These are phyloP conservation scores for Suhomyces prunicola DNA, from an alignment of 805 yeast species.

Conservation along the genomic window DNA sequence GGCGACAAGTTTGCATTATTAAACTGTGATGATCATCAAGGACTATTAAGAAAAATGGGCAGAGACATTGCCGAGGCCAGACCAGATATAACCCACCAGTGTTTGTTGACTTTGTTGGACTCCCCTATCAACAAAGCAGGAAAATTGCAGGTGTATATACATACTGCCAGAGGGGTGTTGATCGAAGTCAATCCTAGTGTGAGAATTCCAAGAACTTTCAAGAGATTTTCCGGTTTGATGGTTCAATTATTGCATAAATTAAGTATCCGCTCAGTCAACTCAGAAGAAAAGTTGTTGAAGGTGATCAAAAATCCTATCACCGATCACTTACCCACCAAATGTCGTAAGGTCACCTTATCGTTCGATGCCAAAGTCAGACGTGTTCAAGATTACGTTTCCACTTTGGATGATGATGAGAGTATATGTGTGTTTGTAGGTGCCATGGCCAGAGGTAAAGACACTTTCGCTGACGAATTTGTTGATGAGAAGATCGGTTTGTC, in stretches of 20 bases:
- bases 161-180: slow-evolving; percentile 90
- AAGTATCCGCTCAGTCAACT: slow-evolving; percentile 89
- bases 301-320: slow-evolving; percentile 97
- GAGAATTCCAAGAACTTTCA: slow-evolving; percentile 96
- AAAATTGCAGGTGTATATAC: slow-evolving; percentile 91
- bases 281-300: slow-evolving; percentile 88
- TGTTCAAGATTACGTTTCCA: slow-evolving; percentile 82
- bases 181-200: slow-evolving; percentile 95
- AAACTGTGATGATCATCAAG: slow-evolving; percentile 98
- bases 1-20: slow-evolving; percentile 86
- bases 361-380: slow-evolving; percentile 86
- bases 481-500: slow-evolving; percentile 96
- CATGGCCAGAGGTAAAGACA: slow-evolving; percentile 98
- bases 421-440: slow-evolving; percentile 98
- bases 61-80: slow-evolving; percentile 97
- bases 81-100: slow-evolving; percentile 99
- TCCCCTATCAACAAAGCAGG: slow-evolving; percentile 99
- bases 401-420: slow-evolving; percentile 83
- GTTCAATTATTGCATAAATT: slow-evolving; percentile 92
- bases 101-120: slow-evolving; percentile 87
- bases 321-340: slow-evolving; percentile 93
- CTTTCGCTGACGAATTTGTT: slow-evolving; percentile 93
- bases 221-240: slow-evolving; percentile 96
- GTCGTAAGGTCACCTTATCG: slow-evolving; percentile 88
- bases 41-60: slow-evolving; percentile 89